Base-by-base conservation (phyloP, 2,329 filamentous ascomycete genomes). In the Penicillium hesseltinei region DNA sequence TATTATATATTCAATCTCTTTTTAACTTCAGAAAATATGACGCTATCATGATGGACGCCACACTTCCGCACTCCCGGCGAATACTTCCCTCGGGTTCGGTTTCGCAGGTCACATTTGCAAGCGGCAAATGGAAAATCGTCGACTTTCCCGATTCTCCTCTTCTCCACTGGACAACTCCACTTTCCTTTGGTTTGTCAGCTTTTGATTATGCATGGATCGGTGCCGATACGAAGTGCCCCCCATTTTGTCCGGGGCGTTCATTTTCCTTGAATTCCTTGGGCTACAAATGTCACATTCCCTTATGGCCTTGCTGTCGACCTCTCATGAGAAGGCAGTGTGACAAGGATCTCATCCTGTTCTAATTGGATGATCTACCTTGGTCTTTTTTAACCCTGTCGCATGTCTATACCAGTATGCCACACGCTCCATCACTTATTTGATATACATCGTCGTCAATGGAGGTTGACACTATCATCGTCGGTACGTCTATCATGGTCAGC, bases 391-490 rank as follows among this genome's bases (percentile, higher is more conserved):
- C 17, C 42, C n/a, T 40, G 45, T 67, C 62, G 66, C 54, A 68
- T 72, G 62, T 59, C 64, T 66, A 50, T 38, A 61, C 44, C 66
- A 71, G 63, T 64, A 75, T 74, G 71, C 67, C 60, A 67, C 65
- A 65, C 56, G 63, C 61, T 66, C 62, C 57, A 62, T 62, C 62
- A 60, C 56, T 62, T 53, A 54, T 61, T 51, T 60, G 65, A 66
- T 63, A 66, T 62, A 65, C 56, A 59, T 62, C 64, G 69, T 64
- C 65, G 64, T 66, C 62, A 64, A 72, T 73, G 69, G 71, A 73
- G 53, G 70, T 64, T 64, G 71, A 78, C 65, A 78, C 76, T 50
- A 71, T 78, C 47, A 76, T 78, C 57, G 71, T 78, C 67, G 76
- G 76, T 78, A 73, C 64, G 74, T 71, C 58, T 62, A 59, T 60